Conservation (phyloP, 1,284 basidiomycete genomes). For the Leccinum pachyderme region DNA sequence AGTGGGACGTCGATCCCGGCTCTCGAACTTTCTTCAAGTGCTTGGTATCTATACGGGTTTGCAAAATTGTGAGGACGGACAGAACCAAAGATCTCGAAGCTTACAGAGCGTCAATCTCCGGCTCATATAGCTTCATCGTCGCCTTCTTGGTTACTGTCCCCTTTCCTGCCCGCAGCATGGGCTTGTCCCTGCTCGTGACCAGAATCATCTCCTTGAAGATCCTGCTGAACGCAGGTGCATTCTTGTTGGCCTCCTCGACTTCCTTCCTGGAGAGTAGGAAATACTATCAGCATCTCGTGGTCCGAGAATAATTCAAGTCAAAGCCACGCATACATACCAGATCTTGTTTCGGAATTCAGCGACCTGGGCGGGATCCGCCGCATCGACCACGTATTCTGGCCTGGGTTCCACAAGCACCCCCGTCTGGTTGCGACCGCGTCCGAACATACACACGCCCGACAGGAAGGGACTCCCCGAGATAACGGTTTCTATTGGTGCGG, state of each 20-base stretch:
- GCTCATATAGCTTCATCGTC: conserved; percentile 24
- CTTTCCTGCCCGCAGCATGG: conserved; percentile 27
- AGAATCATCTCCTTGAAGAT: conserved; percentile 22
- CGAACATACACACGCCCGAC: conserved; percentile 24
- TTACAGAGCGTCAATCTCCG: conserved; percentile 29
- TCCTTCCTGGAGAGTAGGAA: conserved; percentile 13
- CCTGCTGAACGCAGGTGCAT: conserved; percentile 33
- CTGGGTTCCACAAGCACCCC: conserved; percentile 30
- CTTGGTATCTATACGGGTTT: background rate
- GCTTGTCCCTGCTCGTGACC: conserved; percentile 25
- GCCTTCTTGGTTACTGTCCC: conserved; percentile 31
- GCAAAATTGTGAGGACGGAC: background rate
- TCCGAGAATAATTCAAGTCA: background rate
- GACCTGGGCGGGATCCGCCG: conserved; percentile 17
- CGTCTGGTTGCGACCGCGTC: conserved; percentile 19
- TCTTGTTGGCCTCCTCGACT: conserved; percentile 35
- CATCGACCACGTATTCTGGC: conserved; percentile 21
- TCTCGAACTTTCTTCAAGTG: conserved; percentile 16
- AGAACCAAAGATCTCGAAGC: background rate
- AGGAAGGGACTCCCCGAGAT: conserved; percentile 14
- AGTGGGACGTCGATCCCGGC: conserved; percentile 14
- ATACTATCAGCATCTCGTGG: background rate
- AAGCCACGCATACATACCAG: conserved; percentile 17
- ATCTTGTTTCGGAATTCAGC: conserved; percentile 25
- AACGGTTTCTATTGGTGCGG: conserved; percentile 16